Conservation (phyloP, 371 early-diverging fungal species). For the Coemansia sp. region DNA sequence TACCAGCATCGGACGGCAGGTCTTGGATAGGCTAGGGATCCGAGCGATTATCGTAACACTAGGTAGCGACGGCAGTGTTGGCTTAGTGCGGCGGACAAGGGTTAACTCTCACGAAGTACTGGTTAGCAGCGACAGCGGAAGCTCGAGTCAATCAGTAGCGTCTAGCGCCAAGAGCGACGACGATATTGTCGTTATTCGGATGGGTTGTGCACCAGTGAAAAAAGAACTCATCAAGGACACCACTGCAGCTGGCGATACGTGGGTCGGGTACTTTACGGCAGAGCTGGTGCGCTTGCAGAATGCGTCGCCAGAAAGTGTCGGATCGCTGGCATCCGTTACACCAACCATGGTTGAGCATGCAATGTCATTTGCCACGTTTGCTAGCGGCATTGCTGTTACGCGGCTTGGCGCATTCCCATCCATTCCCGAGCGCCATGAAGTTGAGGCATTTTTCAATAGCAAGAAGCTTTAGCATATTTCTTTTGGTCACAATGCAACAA, state of each 20-base stretch:
- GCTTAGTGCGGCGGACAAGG: slow-evolving; percentile 58
- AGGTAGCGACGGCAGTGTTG: slow-evolving; percentile 58
- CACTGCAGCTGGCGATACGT: slow-evolving; percentile 82
- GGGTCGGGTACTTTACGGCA: slow-evolving; percentile 79
- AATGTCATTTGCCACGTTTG: slow-evolving; percentile 52
- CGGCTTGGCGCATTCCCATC: slow-evolving; percentile 56
- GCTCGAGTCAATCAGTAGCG: background rate
- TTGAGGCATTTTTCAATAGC: slow-evolving; percentile 30
- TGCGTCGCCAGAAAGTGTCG: slow-evolving; percentile 30
- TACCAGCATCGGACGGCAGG: slow-evolving; percentile 9
- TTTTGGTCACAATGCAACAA: background rate
- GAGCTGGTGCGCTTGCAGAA: slow-evolving; percentile 52
- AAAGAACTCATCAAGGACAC: slow-evolving; percentile 65
- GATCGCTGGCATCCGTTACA: slow-evolving; percentile 17
- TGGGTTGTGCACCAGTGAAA: slow-evolving; percentile 48
- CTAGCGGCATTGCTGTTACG: slow-evolving; percentile 58
- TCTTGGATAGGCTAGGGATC: slow-evolving; percentile 30
- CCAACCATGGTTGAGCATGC: slow-evolving; percentile 48
- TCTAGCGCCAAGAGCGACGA: background rate
- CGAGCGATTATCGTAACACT: slow-evolving; percentile 67
- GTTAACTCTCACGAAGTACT: slow-evolving; percentile 46
- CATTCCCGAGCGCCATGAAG: slow-evolving; percentile 52
- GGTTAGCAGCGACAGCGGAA: slow-evolving; percentile 3
- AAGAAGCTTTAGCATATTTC: slow-evolving; percentile 2
- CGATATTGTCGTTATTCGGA: slow-evolving; percentile 10